Evolutionary conservation across 805 yeast species (phyloP).

Genomic region (Wickerhamomyces rabaulensis): DNA sequence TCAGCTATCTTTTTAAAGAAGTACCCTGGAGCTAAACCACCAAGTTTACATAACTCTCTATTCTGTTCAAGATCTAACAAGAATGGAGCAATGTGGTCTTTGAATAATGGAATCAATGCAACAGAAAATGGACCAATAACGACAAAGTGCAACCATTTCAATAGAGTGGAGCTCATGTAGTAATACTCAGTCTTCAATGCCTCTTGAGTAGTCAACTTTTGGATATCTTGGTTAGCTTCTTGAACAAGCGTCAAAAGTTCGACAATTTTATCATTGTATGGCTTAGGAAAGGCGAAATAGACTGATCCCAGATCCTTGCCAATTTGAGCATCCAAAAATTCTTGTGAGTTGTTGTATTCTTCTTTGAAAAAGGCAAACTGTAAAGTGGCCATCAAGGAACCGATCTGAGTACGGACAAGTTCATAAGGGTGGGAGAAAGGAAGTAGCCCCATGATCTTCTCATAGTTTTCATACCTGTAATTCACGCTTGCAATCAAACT

Average conservation of each 20-base stretch:
- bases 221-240: slow-evolving; percentile 28
- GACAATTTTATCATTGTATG: slow-evolving; percentile 34
- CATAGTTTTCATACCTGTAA: slow-evolving; percentile 52
- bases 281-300: slow-evolving; percentile 25
- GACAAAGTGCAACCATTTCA: slow-evolving; percentile 52
- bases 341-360: slow-evolving; percentile 32
- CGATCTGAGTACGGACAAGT: slow-evolving; percentile 64
- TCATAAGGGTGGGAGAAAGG: slow-evolving; percentile 61
- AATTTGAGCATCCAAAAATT: slow-evolving; percentile 35
- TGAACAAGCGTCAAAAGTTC: slow-evolving; percentile 41
- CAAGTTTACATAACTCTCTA: slow-evolving; percentile 77
- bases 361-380: slow-evolving; percentile 39
- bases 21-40: slow-evolving; percentile 49
- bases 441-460: slow-evolving; percentile 35
- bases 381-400: slow-evolving; percentile 41
- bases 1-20: slow-evolving; percentile 42
- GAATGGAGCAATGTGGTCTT: slow-evolving; percentile 59
- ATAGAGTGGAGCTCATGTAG: slow-evolving; percentile 58
- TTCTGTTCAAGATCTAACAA: slow-evolving; percentile 56
- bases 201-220: slow-evolving; percentile 45
- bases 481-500: slow-evolving; percentile 44
- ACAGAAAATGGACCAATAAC: slow-evolving; percentile 49
- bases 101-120: slow-evolving; percentile 47
- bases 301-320: slow-evolving; percentile 30
- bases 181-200: slow-evolving; percentile 55